Evolutionary conservation across 139 green algal species (phyloP).

Genomic region (Chlamydomonas incerta): DNA sequence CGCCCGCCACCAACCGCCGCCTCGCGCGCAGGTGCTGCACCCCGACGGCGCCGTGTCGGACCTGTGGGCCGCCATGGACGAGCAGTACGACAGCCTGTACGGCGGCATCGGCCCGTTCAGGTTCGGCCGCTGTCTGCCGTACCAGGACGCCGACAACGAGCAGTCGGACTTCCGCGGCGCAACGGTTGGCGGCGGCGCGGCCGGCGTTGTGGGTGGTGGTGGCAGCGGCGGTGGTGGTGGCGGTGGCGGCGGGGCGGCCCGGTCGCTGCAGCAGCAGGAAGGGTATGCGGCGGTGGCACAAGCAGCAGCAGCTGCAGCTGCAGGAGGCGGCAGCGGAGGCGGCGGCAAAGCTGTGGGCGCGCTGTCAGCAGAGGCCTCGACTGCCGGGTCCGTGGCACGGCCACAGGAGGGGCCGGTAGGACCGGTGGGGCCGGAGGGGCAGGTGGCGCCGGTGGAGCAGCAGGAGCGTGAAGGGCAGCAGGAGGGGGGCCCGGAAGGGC

Average conservation of each 20-base stretch:
- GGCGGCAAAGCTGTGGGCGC: neutral
- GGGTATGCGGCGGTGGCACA: neutral
- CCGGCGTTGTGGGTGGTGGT: neutral
- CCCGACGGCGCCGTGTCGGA: conserved; percentile 11
- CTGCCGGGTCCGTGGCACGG: too few species aligned
- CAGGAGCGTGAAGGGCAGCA: neutral
- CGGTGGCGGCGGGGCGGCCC: neutral
- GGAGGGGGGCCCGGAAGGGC: neutral
- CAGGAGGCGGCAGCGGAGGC: too few species aligned
- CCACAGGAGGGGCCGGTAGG: too few species aligned
- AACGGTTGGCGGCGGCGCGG: neutral
- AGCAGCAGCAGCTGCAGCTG: neutral
- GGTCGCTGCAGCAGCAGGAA: neutral
- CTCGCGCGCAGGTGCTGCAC: conserved; percentile 22
- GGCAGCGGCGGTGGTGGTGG: neutral
- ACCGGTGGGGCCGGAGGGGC: too few species aligned
- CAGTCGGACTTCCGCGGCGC: neutral
- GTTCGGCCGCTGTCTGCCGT: conserved; percentile 15
- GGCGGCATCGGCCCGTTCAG: conserved; percentile 7
- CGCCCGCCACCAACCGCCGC: too few species aligned
- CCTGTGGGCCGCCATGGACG: conserved; percentile 34
- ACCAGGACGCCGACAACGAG: conserved; percentile 37
- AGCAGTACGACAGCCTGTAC: conserved; percentile 32
- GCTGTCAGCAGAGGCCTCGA: too few species aligned
- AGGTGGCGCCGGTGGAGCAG: neutral